phyloP scores from a whole-genome alignment of 108 stramenopile genomes.

The Craspedostauros australis region DNA sequence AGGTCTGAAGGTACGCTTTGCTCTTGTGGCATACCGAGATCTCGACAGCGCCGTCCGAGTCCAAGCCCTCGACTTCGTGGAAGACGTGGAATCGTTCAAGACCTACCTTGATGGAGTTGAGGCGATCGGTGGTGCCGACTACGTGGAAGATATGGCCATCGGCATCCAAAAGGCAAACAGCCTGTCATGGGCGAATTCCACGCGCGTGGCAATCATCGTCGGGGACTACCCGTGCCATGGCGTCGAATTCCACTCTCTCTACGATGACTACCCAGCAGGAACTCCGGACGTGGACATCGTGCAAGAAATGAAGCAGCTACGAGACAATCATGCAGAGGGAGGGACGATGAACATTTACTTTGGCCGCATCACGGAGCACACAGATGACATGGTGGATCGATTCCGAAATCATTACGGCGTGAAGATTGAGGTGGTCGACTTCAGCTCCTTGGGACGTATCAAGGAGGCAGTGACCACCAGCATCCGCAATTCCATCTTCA shows the following conservation, averaged over 20 bases:
- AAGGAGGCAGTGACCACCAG: conserved; percentile 24
- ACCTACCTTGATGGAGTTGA: conserved; percentile 8
- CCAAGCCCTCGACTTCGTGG: conserved; percentile 29
- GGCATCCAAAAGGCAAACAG: no score
- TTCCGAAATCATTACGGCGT: conserved; percentile 10
- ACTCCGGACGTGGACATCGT: conserved; percentile 20
- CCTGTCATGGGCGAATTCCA: conserved; percentile 17
- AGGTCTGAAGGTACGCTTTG: conserved; percentile 20
- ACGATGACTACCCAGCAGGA: conserved; percentile 13
- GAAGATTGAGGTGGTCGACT: conserved; percentile 17
- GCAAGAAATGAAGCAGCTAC: conserved; percentile 10
- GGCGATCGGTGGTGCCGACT: conserved; percentile 12
- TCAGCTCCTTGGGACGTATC: conserved; percentile 20
- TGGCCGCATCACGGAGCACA: conserved; percentile 19
- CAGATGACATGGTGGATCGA: conserved; percentile 19
- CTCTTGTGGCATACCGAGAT: conserved; percentile 27
- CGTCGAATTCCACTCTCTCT: conserved; percentile 10
- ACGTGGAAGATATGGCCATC: conserved; percentile 31
- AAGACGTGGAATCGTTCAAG: conserved; percentile 16
- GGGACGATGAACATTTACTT: conserved; percentile 17
- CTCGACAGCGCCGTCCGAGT: conserved; percentile 8
- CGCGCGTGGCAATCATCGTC: conserved; percentile 27
- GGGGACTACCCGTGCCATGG: conserved; percentile 33
- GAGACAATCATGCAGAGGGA: conserved; percentile 5
- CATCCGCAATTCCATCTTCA: conserved; percentile 34